Conservation (phyloP, 2,329 filamentous ascomycete genomes). For the Hypoxylon sp. region DNA sequence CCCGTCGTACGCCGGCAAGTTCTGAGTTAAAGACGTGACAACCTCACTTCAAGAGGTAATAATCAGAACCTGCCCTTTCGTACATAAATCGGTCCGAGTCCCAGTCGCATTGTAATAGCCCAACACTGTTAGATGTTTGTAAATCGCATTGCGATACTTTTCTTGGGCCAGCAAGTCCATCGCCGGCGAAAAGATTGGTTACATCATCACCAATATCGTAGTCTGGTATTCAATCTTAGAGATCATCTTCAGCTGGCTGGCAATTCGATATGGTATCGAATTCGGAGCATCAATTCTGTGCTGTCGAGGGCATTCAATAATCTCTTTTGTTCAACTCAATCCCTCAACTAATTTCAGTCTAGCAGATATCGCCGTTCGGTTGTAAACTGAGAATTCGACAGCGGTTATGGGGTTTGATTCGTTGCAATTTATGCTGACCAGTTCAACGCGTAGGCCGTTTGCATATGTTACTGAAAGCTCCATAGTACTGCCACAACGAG, state of each 20-base stretch:
- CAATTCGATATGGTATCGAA: neutral
- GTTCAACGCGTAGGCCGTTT: neutral
- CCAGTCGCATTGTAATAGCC: neutral
- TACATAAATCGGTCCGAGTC: neutral
- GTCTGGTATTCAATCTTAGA: neutral
- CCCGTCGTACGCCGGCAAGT: neutral
- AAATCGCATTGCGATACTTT: no score
- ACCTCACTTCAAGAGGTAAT: neutral
- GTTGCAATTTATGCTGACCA: neutral
- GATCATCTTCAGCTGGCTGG: neutral
- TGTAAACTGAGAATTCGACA: no score
- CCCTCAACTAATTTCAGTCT: neutral
- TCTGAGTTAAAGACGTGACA: neutral
- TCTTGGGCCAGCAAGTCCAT: neutral
- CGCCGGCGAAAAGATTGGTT: no score
- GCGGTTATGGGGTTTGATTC: neutral
- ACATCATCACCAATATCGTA: neutral
- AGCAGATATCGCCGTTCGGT: neutral
- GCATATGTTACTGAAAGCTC: neutral
- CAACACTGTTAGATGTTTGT: neutral
- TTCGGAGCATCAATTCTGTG: neutral
- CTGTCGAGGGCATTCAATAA: neutral
- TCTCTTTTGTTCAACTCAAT: neutral
- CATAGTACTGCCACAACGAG: neutral
- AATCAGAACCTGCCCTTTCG: neutral